Evolutionary conservation across 805 yeast genomes (phyloP).

Genomic region (Candida chauliodis): DNA sequence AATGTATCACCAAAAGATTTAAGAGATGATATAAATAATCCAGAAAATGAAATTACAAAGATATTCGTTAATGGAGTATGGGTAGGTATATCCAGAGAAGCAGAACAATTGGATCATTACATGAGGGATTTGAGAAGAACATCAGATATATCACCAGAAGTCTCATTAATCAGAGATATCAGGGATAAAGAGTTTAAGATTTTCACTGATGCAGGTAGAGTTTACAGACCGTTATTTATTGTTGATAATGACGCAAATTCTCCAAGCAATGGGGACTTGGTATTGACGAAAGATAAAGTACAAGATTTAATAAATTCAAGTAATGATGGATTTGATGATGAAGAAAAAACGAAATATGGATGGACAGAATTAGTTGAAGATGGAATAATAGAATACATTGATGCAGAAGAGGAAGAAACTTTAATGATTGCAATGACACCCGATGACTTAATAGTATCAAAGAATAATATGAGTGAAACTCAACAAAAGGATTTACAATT

Average conservation of each 20-base stretch:
- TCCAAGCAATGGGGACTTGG: constrained; percentile 70
- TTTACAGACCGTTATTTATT: constrained; percentile 91
- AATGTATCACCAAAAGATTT: constrained; percentile 79
- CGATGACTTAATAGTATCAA: constrained; percentile 80
- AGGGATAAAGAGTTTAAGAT: constrained; percentile 95
- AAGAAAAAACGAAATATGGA: constrained; percentile 57
- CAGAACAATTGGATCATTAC: constrained; percentile 86
- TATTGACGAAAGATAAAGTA: constrained; percentile 81
- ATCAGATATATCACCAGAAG: constrained; percentile 95
- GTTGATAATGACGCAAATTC: constrained; percentile 82
- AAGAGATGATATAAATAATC: constrained; percentile 47
- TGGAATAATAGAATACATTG: constrained; percentile 94
- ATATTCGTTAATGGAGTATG: constrained; percentile 98
- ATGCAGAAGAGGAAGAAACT: constrained; percentile 98
- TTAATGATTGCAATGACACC: constrained; percentile 98
- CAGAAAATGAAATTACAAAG: constrained; percentile 87
- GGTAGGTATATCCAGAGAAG: constrained; percentile 98
- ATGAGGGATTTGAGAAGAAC: constrained; percentile 88
- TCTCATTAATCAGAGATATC: constrained; percentile 93
- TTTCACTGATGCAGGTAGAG: constrained; percentile 98
- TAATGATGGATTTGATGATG: constrained; percentile 58
- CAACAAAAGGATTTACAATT: constrained; percentile 38
- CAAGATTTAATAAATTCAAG: constrained; percentile 60
- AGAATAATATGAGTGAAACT: constrained; percentile 38
- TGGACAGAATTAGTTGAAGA: constrained; percentile 82